Base-by-base conservation (phyloP, 257 asterid genomes). In the Cynanchum wilfordii region DNA sequence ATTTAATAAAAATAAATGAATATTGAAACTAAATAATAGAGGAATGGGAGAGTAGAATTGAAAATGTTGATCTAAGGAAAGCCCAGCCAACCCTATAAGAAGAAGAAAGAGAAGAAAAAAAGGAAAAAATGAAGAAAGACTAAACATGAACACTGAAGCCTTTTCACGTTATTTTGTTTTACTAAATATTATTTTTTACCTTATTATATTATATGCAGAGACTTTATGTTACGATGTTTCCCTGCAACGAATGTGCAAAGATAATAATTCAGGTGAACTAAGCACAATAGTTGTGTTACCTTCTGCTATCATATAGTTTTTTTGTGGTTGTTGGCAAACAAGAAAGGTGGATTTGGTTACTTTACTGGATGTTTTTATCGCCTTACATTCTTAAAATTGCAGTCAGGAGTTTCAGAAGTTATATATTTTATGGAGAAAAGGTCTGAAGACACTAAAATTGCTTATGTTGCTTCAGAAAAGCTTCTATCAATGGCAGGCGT, bases 231-330 rank as follows among this genome's bases (percentile, higher is more conserved):
- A 92, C 98, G 54, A 92, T 92, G 98, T 90, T 90, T 80, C 97
- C 98, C 75, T 90, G 97, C 90, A 92, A 92, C 54, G 98, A 92
- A 80, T 92, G 98, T 33, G 96, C 98, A 16, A 92, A 92, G 88
- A 84, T 92, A 62, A 89, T 92, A 73, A 92, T 92, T 83, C 98
- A 92, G 92, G 98, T 92, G 75, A 77, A 71, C 47, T 60, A 47
- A 33, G 54, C 55, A 36, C 50, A 33, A 25, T 56, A 45, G 4
- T 33, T 51, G 47, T 24, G 24, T 24, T 27, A 30, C 73, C 25
- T 47, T 27, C 29, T 40, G 20, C 29, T 19, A 36, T 62, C 11
- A 54, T 20, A 10, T 54, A 20, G 5, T 2, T 49, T 49, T 49
- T 49, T n/a, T 19, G 1, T 11, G 20, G 47, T 29, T 8, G 9